Base-by-base conservation (phyloP, 371 early-diverging fungal genomes). In the Massospora cicadina region DNA sequence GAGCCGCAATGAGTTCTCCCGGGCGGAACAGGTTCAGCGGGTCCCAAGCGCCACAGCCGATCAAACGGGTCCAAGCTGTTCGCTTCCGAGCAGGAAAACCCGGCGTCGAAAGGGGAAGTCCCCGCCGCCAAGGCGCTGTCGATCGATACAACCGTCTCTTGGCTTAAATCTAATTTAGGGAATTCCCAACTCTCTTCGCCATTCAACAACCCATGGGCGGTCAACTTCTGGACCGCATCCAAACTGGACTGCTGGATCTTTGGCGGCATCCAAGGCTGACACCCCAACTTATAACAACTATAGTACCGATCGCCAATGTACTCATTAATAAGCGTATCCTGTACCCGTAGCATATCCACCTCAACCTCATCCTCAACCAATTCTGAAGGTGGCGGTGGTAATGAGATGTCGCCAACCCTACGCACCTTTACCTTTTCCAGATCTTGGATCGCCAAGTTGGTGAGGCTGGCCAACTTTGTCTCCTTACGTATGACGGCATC, bases 31-130 rank as follows among this genome's bases (percentile, higher is more conserved):
- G 71, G 70, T 21, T 66, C 71, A 53, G 67, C 65, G 65, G 68
- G 67, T 56, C 71, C 70, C 24, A 70, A 70, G 21, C 72, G 72
- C 56, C 72, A 70, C 1, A 69, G 69, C 60, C 68, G 60, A 58
- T 73, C 72, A 66, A 76, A 69, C 43, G 66, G 68, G 29, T 67
- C 66, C 54, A 76, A 58, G 65, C 72, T 70, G 60, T 76, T 76
- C 31, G 32, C 56, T 43, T 73, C 76, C 53, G 71, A 71, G 25
- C 55, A 28, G 12, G 32, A 28, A 27, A 64, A 64, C 17, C 31
- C 13, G 7, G 28, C 2, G 32, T 64, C 64, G 57, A 64, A 64
- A 17, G 54, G 54, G 43, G 43, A 43, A 43, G 10, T 10, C 43
- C 17, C 17, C 17, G 43, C 5, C 29, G 17, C 56, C 24, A 64